These are phyloP conservation scores for Tanacetum coccineum DNA, from an alignment of 129 eudicot genomes.

Conservation along the genomic window DNA sequence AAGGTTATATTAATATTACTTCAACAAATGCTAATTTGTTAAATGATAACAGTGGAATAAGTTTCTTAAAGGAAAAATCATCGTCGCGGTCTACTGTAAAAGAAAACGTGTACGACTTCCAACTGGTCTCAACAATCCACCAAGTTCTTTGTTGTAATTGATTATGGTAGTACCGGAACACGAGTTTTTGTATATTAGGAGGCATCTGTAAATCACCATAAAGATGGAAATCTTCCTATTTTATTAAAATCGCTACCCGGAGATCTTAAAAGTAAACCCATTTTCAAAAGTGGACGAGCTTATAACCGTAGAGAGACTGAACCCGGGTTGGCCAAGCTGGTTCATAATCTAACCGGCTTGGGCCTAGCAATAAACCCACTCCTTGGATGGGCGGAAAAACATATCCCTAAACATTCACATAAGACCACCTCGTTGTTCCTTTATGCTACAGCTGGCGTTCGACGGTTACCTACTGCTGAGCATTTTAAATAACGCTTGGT, in stretches of 20 bases:
- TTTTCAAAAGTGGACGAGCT: slow-evolving; percentile 67
- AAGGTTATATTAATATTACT: too few relatives aligned
- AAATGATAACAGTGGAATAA: slow-evolving; percentile 49
- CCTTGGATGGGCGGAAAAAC: slow-evolving; percentile 80
- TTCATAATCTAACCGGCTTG: slow-evolving; percentile 72
- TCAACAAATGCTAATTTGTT: slow-evolving; percentile 28
- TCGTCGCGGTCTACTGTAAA: slow-evolving; percentile 38
- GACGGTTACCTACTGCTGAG: slow-evolving; percentile 81
- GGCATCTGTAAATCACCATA: slow-evolving; percentile 52
- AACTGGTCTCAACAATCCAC: slow-evolving; percentile 57
- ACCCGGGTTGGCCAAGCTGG: slow-evolving; percentile 89
- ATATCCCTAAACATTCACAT: slow-evolving; percentile 71
- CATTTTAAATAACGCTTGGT: slow-evolving; percentile 72
- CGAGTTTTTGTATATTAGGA: slow-evolving; percentile 83
- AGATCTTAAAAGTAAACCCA: slow-evolving; percentile 43
- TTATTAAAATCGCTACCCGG: slow-evolving; percentile 63
- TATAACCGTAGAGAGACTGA: slow-evolving; percentile 93
- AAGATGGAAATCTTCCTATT: slow-evolving; percentile 61
- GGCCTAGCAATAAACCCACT: slow-evolving; percentile 80
- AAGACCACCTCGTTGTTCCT: slow-evolving; percentile 76
- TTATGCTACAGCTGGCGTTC: slow-evolving; percentile 97
- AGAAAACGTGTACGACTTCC: slow-evolving; percentile 53
- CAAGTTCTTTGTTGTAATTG: slow-evolving; percentile 77
- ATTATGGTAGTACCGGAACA: slow-evolving; percentile 98
- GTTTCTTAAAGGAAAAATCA: slow-evolving; percentile 72